Evolutionary conservation across 2,329 filamentous ascomycete genomes (phyloP), one percentile per base, ranked within the genome.

Genomic region (Orbilia brochopaga): DNA sequence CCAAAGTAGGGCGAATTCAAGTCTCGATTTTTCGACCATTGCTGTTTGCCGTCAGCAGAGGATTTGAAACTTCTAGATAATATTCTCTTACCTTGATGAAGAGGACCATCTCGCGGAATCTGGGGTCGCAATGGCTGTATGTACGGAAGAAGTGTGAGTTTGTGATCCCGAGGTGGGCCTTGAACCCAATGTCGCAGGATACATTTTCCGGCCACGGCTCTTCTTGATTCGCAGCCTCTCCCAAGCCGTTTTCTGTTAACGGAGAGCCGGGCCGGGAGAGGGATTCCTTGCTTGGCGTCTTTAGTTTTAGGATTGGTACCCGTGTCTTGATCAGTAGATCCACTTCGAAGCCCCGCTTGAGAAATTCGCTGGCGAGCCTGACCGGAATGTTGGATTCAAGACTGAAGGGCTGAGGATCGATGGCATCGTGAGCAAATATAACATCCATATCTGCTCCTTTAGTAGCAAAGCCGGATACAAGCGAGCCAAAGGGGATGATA

Each of bases 381-480:
- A 90, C 85, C 1, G 91, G 91, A 62, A 94, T 87, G 0, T 84
- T 82, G 3, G 86, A 88, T 32, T 83, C 83, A 15, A 83, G 78
- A 13, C 82, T 81, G 72, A 69, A 74, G 21, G 72, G 74, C 17
- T 69, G 66, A 56, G 62, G 59, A 30, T 73, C 19, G 19, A 56
- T 46, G 23, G 65, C 70, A 27, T 74, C 65, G 15, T 62, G 85
- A 0, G 90, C 88, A 3, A 94, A 81, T 35, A 96, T 84, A 7
- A 96, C 84, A 79, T 97, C 92, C 88, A 96, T 91, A 77, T 96
- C 92, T 0, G 92, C 93, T n/a, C 87, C 86, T 76, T 90, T 90
- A 10, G 90, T 91, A 2, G 90, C 92, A 79, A 96, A 96, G 0
- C 92, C 92, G 11, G 91, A 76, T 37, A 77, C 75, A 64, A 77